Evolutionary conservation across 768 basidiomycete genomes (phyloP), one percentile per base, ranked within the genome.

Genomic region (Hericium rajendrae): DNA sequence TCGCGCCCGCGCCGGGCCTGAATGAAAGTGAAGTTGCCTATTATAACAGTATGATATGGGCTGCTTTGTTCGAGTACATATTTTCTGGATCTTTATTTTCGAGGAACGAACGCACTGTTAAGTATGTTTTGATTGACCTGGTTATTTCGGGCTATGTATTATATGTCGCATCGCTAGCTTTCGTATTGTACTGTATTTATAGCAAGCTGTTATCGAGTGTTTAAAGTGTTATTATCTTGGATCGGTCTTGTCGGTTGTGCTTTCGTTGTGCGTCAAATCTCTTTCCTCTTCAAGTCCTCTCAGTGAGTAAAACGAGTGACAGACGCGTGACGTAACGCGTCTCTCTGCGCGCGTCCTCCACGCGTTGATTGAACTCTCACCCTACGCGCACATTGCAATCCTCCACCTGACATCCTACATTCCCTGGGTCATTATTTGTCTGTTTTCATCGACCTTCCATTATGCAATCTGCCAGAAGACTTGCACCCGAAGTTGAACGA

Each of bases 401-500:
- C 9, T 46, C 43, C n/a, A 6, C 6, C n/a, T 11, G 20, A n/a
- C 9, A 6, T 22, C 60, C 57, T 52, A 0, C 18, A 37, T 58
- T 57, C 55, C 68, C 71, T 18, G 58, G 69, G 50, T 57, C 38
- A 61, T 60, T 4, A 50, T 58, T 58, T 38, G 73, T 69, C 57
- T 89, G 89, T 66, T 84, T 85, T 1, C 74, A 79, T 68, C 73
- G 84, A 32, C 6, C 32, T 32, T 10, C 9, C 26, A 32, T 8
- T 6, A 32, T 46, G 24, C 48, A 46, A 9, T 18, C 43, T 9
- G n/a, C 43, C n/a, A 46, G 43, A 20, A n/a, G 20, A n/a, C 20
- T 24, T 24, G 62, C 57, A 51, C 1, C 18, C 38, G 61, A 59
- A 56, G 69, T 72, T 22, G 58, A 70, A 50, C 57, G 57, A 41